Conservation (phyloP, 345 rosid species). For the Ricinus communis region DNA sequence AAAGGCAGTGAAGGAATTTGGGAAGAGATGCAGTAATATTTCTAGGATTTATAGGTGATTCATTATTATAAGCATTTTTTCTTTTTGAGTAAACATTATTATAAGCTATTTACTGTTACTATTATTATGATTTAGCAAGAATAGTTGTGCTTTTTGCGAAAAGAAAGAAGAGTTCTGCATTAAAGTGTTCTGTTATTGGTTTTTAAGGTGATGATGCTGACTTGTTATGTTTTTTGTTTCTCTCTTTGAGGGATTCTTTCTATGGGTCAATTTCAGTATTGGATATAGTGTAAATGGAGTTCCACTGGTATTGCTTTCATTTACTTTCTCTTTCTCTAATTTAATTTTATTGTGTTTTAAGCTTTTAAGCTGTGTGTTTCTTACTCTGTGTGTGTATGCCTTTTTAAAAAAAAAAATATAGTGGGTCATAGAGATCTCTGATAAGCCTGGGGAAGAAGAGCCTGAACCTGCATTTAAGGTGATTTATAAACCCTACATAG, state of each 20-base stretch:
- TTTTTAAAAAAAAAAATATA: conserved; percentile 19
- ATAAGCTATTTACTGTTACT: too few species aligned
- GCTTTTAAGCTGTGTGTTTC: neutral
- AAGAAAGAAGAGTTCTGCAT: too few species aligned
- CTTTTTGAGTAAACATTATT: too few species aligned
- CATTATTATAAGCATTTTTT: neutral
- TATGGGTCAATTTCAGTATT: conserved; percentile 60
- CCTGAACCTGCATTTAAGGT: conserved; percentile 98
- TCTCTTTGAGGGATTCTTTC: conserved; percentile 80
- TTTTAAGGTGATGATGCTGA: conserved; percentile 48
- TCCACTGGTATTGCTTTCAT: conserved; percentile 65
- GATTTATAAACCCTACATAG: conserved; percentile 7
- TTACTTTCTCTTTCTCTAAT: neutral
- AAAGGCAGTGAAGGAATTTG: conserved; percentile 68
- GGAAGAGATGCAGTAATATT: conserved; percentile 67
- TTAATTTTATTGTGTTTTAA: neutral
- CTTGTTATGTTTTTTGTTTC: conserved; percentile 40
- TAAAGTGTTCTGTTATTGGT: too few species aligned
- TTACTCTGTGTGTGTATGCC: neutral
- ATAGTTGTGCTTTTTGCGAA: too few species aligned
- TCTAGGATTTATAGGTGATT: conserved; percentile 85
- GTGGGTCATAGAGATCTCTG: conserved; percentile 98
- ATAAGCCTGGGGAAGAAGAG: conserved; percentile 79
- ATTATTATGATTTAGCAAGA: too few species aligned
- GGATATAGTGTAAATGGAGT: conserved; percentile 90